These are phyloP conservation scores for Rhynchosporium secalis DNA, from an alignment of 2,329 filamentous ascomycete species.

Conservation along the genomic window DNA sequence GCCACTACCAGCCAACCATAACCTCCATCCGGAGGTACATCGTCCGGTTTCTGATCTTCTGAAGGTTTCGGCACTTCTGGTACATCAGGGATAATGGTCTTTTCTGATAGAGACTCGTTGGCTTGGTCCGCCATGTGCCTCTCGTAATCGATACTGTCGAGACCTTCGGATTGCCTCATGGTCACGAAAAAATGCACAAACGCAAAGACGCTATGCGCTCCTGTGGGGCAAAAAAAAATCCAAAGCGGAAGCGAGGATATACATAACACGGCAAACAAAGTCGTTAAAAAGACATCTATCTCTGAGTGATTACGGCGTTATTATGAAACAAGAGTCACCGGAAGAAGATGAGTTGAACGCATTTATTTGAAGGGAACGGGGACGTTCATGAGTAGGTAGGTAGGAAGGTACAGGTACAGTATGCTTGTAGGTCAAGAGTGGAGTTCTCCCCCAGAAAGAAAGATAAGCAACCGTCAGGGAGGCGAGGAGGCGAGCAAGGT, in stretches of 20 bases:
- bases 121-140: not conserved
- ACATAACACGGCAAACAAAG: not conserved
- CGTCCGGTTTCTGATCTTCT: constrained; percentile 23
- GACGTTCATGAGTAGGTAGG: too few relatives aligned
- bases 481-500: too few relatives aligned
- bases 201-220: not conserved
- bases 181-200: not conserved
- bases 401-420: too few relatives aligned
- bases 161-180: constrained; percentile 5
- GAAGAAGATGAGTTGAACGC: too few relatives aligned
- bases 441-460: too few relatives aligned
- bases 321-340: too few relatives aligned
- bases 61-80: constrained; percentile 14
- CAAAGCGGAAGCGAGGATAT: not conserved
- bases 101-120: constrained; percentile 23
- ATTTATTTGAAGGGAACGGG: too few relatives aligned
- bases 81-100: constrained; percentile 16
- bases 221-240: not conserved
- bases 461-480: too few relatives aligned
- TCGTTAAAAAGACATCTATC: not conserved
- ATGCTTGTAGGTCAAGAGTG: too few relatives aligned
- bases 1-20: constrained; percentile 58
- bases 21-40: constrained; percentile 54
- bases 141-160: constrained; percentile 3
- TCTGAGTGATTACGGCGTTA: not conserved